A percentile compares a stretch with the other conserved stretches of the same genome.
phyloP scores from a whole-genome alignment of 345 rosid species.

The Eucalyptus lansdowneana region DNA sequence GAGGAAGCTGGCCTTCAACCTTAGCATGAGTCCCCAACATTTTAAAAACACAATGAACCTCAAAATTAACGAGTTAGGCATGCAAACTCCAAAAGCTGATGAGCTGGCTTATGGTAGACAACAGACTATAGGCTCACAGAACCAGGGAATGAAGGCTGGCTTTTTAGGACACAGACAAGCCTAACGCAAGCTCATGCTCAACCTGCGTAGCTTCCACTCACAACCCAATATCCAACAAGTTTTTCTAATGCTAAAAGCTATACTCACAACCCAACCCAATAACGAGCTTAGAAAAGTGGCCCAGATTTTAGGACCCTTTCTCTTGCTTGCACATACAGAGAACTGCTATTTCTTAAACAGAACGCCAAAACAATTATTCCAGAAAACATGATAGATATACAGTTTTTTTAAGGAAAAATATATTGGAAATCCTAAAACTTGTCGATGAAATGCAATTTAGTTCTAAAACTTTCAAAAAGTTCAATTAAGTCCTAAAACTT shows the following conservation, averaged over 20 bases:
- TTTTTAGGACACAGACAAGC: neutral
- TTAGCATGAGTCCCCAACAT: neutral
- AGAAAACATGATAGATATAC: neutral
- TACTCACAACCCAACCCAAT: too few relatives aligned
- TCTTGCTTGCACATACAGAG: neutral
- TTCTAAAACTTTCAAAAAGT: too few relatives aligned
- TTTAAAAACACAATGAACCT: neutral
- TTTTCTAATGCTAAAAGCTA: neutral
- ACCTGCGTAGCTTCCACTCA: neutral
- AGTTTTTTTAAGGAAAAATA: neutral
- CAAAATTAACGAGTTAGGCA: neutral
- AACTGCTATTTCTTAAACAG: neutral
- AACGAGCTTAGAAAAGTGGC: neutral
- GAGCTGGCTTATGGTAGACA: neutral
- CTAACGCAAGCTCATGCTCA: neutral
- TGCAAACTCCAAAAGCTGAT: neutral
- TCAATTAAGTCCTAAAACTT: too few relatives aligned
- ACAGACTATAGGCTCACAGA: neutral
- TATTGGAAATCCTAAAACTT: too few relatives aligned
- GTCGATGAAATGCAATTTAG: fast-evolving
- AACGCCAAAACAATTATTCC: neutral
- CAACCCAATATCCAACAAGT: neutral
- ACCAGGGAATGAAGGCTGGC: neutral
- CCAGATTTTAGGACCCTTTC: neutral
- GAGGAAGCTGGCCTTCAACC: neutral